Evolutionary conservation across 192 early-diverging fungal species (phyloP), one percentile per base, ranked within the genome.

Genomic region (Entrophospora sp.): DNA sequence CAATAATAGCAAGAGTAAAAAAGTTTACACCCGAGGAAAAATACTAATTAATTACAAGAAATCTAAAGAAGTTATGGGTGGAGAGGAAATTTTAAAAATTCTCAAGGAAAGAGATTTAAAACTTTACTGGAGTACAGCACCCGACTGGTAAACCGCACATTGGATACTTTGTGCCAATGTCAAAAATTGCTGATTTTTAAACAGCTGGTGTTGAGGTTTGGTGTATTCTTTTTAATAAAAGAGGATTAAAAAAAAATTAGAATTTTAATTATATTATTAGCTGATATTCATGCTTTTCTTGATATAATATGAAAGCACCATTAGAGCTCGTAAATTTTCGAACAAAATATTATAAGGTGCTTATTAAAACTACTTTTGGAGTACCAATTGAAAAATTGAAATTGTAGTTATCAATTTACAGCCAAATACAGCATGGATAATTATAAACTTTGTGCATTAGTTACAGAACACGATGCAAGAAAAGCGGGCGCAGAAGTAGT

Each of bases 401-500:
- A 71, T 99, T 99, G 73, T 30, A 80, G 73, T 60, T 96, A 89
- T 85, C 87, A 97, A 79, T 77, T 99, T 58, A 83, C 86, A n/a
- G 71, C 78, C 27, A 85, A 94, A 71, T 99, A 92, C 77, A 82
- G 87, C 18, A 86, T 99, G 78, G 96, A 97, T 78, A 87, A 87
- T 76, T 92, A 93, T 78, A 87, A 85, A 59, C 77, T 99, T 34
- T 77, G 87, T 53, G 87, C 96, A 18, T 75, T 84, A 38, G 85
- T 93, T 2, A 91, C 92, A 2, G 95, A 94, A 75, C 95, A 90
- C 55, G 95, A 97, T 72, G 94, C 96, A 46, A 96, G 94, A 66
- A 99, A 95, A 77, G 96, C 96, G 22, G 96, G 96, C 61, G 89
- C 96, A 35, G 93, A 99, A 71, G 96, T 99, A 18, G 95, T 99